These are phyloP conservation scores for Cephaloascus fragrans DNA, from an alignment of 805 yeast species.

Conservation along the genomic window DNA sequence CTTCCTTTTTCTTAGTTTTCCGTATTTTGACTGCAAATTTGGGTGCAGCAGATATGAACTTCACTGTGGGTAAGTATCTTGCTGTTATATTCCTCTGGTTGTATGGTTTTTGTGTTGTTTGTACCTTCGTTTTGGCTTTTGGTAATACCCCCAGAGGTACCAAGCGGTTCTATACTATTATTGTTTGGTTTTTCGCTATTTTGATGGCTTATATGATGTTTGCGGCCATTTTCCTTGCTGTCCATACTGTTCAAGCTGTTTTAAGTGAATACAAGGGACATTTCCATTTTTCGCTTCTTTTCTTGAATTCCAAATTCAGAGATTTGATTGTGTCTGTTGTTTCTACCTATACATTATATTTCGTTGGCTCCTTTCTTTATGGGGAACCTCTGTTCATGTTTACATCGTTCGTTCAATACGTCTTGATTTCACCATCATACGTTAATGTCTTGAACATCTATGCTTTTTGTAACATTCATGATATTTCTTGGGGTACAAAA, in stretches of 20 bases:
- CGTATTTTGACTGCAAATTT: slow-evolving; percentile 76
- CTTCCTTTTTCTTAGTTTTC: slow-evolving; percentile 84
- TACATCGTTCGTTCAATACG: slow-evolving; percentile 77
- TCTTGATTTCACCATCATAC: slow-evolving; percentile 79
- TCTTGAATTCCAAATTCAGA: slow-evolving; percentile 66
- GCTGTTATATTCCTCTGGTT: slow-evolving; percentile 80
- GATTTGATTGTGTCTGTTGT: slow-evolving; percentile 80
- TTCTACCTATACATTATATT: slow-evolving; percentile 76
- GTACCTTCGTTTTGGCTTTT: slow-evolving; percentile 82
- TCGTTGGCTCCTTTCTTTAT: slow-evolving; percentile 68
- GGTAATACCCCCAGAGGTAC: slow-evolving; percentile 96
- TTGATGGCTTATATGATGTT: slow-evolving; percentile 84
- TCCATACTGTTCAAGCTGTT: slow-evolving; percentile 55
- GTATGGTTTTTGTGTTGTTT: slow-evolving; percentile 68
- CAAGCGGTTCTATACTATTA: slow-evolving; percentile 60
- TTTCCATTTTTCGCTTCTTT: slow-evolving; percentile 35
- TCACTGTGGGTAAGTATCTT: slow-evolving; percentile 66
- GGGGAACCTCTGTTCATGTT: slow-evolving; percentile 91
- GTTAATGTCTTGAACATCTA: slow-evolving; percentile 87
- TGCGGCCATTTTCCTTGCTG: slow-evolving; percentile 76
- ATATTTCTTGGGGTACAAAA: slow-evolving; percentile 96
- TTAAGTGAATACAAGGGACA: slow-evolving; percentile 29
- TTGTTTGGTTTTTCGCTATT: slow-evolving; percentile 74
- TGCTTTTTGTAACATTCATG: slow-evolving; percentile 94
- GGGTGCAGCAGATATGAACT: slow-evolving; percentile 50